Evolutionary conservation across 2,329 filamentous ascomycete species (phyloP).

Genomic region (Hypoxylon sp.): DNA sequence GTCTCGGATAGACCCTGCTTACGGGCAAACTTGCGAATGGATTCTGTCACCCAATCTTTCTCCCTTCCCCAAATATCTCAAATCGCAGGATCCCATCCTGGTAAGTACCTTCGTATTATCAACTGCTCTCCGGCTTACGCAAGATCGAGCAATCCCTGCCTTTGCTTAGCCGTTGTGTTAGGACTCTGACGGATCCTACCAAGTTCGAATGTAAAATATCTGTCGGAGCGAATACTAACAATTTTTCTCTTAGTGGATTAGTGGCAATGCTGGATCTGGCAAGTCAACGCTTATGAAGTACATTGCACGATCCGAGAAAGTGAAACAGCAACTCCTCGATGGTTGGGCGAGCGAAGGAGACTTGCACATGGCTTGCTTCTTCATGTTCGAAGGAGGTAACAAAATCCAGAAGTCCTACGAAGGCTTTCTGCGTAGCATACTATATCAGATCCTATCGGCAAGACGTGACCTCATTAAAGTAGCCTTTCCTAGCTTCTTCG

Average conservation of each 20-base stretch:
- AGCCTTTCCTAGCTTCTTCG: conserved; percentile 53
- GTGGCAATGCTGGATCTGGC: conserved; percentile 63
- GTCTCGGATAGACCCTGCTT: conserved; percentile 56
- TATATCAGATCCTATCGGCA: conserved; percentile 56
- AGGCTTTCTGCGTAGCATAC: conserved; percentile 57
- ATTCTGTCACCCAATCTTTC: conserved; percentile 54
- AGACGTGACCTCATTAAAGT: conserved; percentile 53
- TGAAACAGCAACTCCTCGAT: conserved; percentile 48
- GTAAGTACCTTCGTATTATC: conserved; percentile 33
- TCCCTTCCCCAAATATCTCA: conserved; percentile 46
- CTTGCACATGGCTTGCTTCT: conserved; percentile 57
- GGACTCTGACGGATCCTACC: background rate
- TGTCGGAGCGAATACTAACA: conserved; percentile 24
- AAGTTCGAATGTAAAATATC: background rate
- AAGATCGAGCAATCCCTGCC: background rate
- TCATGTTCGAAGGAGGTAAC: conserved; percentile 60
- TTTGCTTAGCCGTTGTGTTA: background rate
- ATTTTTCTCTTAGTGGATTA: conserved; percentile 54
- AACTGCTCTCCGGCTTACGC: background rate
- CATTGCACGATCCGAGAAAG: conserved; percentile 52
- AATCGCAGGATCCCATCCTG: conserved; percentile 47
- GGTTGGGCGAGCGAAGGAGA: conserved; percentile 55
- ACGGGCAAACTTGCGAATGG: conserved; percentile 63
- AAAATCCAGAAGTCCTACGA: conserved; percentile 58
- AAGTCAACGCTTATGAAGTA: conserved; percentile 66